Evolutionary conservation across 805 yeast genomes (phyloP).

Genomic region (Blastobotrys peoriensis): DNA sequence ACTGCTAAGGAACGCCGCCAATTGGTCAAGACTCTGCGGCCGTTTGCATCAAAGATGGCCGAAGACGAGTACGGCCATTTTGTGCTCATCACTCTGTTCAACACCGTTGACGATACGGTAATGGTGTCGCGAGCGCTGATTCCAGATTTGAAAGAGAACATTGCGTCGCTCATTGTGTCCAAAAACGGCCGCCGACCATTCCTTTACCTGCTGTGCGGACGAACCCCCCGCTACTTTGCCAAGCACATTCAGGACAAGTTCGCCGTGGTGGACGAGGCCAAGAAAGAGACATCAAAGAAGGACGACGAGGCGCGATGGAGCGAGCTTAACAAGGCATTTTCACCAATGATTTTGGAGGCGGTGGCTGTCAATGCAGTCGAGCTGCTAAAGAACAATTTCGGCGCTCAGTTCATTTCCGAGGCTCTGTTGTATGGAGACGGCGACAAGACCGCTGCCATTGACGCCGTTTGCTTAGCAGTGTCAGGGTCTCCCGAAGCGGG

Average conservation of each 20-base stretch:
- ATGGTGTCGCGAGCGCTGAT: constrained; percentile 67
- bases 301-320: constrained; percentile 68
- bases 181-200: constrained; percentile 87
- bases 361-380: constrained; percentile 46
- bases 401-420: constrained; percentile 79
- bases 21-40: constrained; percentile 64
- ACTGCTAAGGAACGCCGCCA: constrained; percentile 88
- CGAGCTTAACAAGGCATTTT: constrained; percentile 60
- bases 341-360: constrained; percentile 57
- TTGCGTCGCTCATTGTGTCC: constrained; percentile 54
- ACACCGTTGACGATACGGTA: constrained; percentile 92
- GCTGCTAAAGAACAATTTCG: constrained; percentile 62
- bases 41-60: constrained; percentile 69
- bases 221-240: constrained; percentile 75
- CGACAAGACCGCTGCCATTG: constrained; percentile 39
- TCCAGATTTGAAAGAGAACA: constrained; percentile 43
- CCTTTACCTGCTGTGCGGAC: constrained; percentile 69
- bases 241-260: constrained; percentile 60
- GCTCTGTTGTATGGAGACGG: constrained; percentile 51
- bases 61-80: constrained; percentile 81
- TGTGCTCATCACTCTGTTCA: constrained; percentile 70
- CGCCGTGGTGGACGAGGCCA: constrained; percentile 51
- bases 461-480: constrained; percentile 34
- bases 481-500: constrained; percentile 62
- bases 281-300: constrained; percentile 73